Base-by-base conservation (phyloP, 1,139 yeast genomes). In the Sugiyamaella sp. region DNA sequence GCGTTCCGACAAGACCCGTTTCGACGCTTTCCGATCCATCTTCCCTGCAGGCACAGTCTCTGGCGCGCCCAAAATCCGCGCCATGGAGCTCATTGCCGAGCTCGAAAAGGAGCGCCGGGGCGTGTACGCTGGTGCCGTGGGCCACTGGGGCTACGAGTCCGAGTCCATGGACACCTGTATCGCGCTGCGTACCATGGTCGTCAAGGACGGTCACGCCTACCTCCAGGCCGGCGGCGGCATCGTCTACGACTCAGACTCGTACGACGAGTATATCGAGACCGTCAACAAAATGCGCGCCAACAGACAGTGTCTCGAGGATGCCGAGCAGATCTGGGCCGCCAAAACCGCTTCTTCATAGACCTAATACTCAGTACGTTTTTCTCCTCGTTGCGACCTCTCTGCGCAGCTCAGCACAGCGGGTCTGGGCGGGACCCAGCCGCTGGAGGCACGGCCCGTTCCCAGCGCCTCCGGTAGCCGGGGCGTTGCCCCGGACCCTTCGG, bases 41-140 rank as follows among this genome's bases (percentile, higher is more conserved):
- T 93, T 93, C 81, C 99, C 99, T 20, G 99, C 99, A 1, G 99
- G 99, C 44, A 93, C 99, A 1, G 98, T 93, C 12, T 86, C 96
- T 58, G 99, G 99, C 39, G 98, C 99, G 1, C 99, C 99, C 53
- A 93, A 93, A 73, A 96, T 93, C 47, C 82, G 82, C 62, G 99
- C 99, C 8, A 93, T 93, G 99, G 95, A 91, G 71, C 77, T 93
- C 49, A 89, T 93, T 66, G 86, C 87, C 25, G 96, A 89, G 67
- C 75, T 93, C 51, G 99, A 93, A 69, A 79, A 82, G 60, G 98
- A 93, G 68, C 89, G 90, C 67, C 80, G 99, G 66, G 99, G 99
- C 42, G 91, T 91, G 12, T 93, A 93, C 68, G 99, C 99, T 1
- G 99, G 99, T 59, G 99, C 99, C 1, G 97, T 93, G n/a, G 99